Evolutionary conservation across 2,329 filamentous ascomycete species (phyloP).

Genomic region (Fragosphaeria purpurea): DNA sequence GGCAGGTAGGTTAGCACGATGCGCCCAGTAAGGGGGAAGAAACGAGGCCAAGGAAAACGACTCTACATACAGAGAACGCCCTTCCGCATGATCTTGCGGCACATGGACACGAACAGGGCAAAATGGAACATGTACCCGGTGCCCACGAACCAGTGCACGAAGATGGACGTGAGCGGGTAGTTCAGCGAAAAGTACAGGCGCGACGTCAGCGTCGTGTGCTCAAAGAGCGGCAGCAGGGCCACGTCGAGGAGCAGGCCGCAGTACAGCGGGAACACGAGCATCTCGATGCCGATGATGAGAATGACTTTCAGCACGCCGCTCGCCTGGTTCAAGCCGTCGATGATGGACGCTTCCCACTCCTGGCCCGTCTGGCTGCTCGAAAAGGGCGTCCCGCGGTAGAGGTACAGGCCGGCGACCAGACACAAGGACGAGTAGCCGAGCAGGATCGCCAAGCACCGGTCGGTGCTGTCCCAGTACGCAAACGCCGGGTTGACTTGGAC

Average conservation of each 20-base stretch:
- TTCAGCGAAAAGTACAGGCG: conserved; percentile 67
- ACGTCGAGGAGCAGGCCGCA: conserved; percentile 85
- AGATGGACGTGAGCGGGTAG: conserved; percentile 81
- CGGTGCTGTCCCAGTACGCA: conserved; percentile 56
- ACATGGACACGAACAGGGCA: conserved; percentile 97
- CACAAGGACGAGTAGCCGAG: conserved; percentile 74
- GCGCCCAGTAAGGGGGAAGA: neutral
- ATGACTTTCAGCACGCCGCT: conserved; percentile 97
- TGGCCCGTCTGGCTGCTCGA: conserved; percentile 45
- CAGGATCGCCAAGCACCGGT: conserved; percentile 61
- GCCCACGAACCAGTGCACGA: conserved; percentile 97
- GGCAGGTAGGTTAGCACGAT: too few relatives aligned
- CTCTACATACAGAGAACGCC: conserved; percentile 70
- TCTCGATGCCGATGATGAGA: conserved; percentile 96
- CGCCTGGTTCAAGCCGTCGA: conserved; percentile 81
- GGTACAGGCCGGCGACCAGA: conserved; percentile 64
- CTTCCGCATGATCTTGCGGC: conserved; percentile 89
- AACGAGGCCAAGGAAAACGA: neutral
- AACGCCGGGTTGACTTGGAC: conserved; percentile 42
- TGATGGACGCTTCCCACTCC: conserved; percentile 64
- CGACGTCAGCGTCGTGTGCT: conserved; percentile 65
- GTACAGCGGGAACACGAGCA: conserved; percentile 94
- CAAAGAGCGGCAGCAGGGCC: conserved; percentile 82
- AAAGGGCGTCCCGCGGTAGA: conserved; percentile 62
- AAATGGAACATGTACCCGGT: conserved; percentile 99